Conservation (phyloP, 2,329 filamentous ascomycete genomes). For the Waltergamsia citrina region DNA sequence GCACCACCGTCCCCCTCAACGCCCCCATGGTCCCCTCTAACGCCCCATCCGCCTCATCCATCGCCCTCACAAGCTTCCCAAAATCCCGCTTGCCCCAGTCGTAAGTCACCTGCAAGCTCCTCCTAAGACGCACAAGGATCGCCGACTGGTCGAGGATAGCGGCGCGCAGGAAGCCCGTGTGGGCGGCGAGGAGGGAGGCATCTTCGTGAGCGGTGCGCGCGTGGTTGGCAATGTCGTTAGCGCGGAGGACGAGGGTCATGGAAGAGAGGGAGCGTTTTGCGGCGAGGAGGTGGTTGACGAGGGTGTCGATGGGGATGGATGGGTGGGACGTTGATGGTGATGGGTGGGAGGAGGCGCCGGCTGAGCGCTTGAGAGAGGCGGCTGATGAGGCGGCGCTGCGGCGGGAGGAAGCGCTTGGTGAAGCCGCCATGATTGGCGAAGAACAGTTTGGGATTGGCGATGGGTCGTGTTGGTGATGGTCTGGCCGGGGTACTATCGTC, state of each 20-base stretch:
- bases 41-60: constrained; percentile 57
- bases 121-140: constrained; percentile 40
- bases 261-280: constrained; percentile 83
- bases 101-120: constrained; percentile 43
- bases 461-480: not conserved
- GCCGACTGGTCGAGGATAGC: constrained; percentile 49
- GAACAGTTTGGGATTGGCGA: not conserved
- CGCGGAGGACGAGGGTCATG: constrained; percentile 73
- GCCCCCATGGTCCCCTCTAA: constrained; percentile 58
- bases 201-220: constrained; percentile 72
- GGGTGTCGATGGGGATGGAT: constrained; percentile 51
- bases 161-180: constrained; percentile 56
- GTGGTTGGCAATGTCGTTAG: constrained; percentile 73
- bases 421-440: constrained; percentile 24
- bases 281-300: constrained; percentile 76
- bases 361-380: constrained; percentile 20
- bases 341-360: not conserved
- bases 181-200: constrained; percentile 61
- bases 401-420: constrained; percentile 22
- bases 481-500: no score
- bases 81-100: constrained; percentile 51
- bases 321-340: constrained; percentile 4
- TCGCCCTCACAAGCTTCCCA: constrained; percentile 47
- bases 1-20: constrained; percentile 54
- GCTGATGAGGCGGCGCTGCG: constrained; percentile 25